Conservation (phyloP, 75 land plant genomes). For the Azolla pinnata region DNA sequence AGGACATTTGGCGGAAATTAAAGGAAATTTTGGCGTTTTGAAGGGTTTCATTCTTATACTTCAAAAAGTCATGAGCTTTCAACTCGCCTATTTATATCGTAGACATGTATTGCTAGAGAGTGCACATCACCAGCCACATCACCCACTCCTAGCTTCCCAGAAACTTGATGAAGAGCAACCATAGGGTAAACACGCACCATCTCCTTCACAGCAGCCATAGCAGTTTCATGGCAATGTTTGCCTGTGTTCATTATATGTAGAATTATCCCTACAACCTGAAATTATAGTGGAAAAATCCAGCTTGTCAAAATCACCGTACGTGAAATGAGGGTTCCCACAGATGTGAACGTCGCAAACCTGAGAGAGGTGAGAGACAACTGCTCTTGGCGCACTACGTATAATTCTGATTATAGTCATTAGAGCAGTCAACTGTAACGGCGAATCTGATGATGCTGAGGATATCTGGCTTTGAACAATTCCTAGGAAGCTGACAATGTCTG, state of each 20-base stretch:
- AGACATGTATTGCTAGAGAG: constrained; percentile 50
- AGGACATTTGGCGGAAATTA: too few relatives aligned
- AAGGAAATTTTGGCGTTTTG: too few relatives aligned
- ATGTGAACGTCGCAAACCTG: constrained; percentile 42
- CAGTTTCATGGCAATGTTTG: constrained; percentile 46
- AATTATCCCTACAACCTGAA: constrained; percentile 61
- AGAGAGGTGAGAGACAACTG: constrained; percentile 40
- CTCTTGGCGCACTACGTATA: constrained; percentile 57
- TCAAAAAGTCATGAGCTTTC: too few relatives aligned
- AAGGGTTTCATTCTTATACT: too few relatives aligned
- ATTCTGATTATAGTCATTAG: constrained; percentile 65
- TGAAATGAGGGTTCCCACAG: too few relatives aligned
- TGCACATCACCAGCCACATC: constrained; percentile 74
- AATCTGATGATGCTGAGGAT: constrained; percentile 58
- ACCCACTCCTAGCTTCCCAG: constrained; percentile 65
- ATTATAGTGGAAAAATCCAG: too few relatives aligned
- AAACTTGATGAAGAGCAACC: constrained; percentile 65
- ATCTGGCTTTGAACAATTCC: constrained; percentile 52
- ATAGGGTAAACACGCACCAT: constrained; percentile 71
- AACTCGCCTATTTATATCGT: constrained; percentile 76
- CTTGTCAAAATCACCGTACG: too few relatives aligned
- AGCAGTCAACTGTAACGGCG: constrained; percentile 61
- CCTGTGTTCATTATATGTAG: constrained; percentile 68
- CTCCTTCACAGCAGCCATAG: constrained; percentile 63
- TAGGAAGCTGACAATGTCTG: constrained; percentile 56